phyloP scores from a whole-genome alignment of 768 basidiomycete species.

The Trametes meyenii region DNA sequence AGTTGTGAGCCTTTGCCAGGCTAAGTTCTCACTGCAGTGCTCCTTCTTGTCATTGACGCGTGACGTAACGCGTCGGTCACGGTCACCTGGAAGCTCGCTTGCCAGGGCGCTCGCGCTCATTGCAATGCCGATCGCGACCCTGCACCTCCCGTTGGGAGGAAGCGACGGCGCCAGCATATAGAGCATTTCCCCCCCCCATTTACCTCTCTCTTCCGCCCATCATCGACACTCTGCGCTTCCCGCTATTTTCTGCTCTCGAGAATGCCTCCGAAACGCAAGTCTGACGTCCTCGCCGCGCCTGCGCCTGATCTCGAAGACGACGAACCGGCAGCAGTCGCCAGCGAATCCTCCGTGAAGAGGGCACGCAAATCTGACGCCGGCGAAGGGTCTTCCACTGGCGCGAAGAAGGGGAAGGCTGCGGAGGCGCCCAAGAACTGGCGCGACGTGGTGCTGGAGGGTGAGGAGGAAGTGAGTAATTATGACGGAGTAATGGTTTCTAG shows the following conservation, averaged over 20 bases:
- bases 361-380: slow-evolving; percentile 33
- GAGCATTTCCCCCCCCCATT: background rate
- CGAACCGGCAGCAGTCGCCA: slow-evolving; percentile 13
- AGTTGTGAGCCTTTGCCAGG: too few relatives aligned
- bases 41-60: slow-evolving; percentile 2
- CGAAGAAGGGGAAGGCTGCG: slow-evolving; percentile 30
- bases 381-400: slow-evolving; percentile 27
- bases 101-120: background rate
- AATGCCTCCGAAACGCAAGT: slow-evolving; percentile 50
- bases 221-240: background rate
- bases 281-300: slow-evolving; percentile 28
- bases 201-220: background rate
- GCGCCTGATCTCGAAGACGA: slow-evolving; percentile 12
- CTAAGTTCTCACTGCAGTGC: too few relatives aligned
- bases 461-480: slow-evolving; percentile 41
- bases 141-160: background rate
- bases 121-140: background rate
- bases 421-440: slow-evolving; percentile 34
- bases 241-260: background rate
- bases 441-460: slow-evolving; percentile 44
- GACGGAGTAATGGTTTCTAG: background rate
- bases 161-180: background rate
- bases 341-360: slow-evolving; percentile 33
- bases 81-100: background rate
- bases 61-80: slow-evolving; percentile 15